Base-by-base conservation (phyloP, 2,329 filamentous ascomycete genomes). In the Ceratocystis destructans region DNA sequence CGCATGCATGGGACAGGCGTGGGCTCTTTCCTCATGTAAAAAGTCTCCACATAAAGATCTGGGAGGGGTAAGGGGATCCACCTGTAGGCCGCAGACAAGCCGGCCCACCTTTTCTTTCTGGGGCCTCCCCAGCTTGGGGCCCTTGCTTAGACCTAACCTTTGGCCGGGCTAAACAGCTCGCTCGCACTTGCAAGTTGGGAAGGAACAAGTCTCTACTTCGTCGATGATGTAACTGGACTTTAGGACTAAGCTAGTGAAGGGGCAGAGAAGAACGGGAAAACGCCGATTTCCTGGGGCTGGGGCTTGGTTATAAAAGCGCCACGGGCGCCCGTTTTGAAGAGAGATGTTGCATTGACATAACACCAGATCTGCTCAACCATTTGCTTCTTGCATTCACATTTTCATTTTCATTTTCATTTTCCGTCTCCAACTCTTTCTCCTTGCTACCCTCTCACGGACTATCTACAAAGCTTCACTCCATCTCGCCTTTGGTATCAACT, bases 141-240 rank as follows among this genome's bases (percentile, higher is more conserved):
- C 20, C 48, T 53, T 53, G 48, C 22, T 53, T 53, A 53, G 48
- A 28, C 48, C 3, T 53, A 3, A 12, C 48, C 20, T 20, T 50
- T 50, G 6, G 46, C 20, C 48, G 20, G 7, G 48, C 48, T 41
- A 41, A 4, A 12, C 37, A 20, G 25, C 48, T 25, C 25, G 25
- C 48, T 25, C 25, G 48, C 48, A 15, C 48, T 53, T 53, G 48
- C 48, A 25, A 53, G 48, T 41, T 41, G 7, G 10, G 48, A 53
- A 48, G n/a, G 12, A 55, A 22, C 25, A 55, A 31, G 25, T 50
- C 46, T 20, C n/a, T 8, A 17, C 46, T 20, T 20, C 12, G 10
- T 17, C 53, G 53, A 59, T 59, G 53, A 59, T 59, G 53, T 59
- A 59, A 59, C 53, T 59, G 20, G 53, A 17, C 48, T 53, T 15